Evolutionary conservation across 129 eudicot genomes (phyloP).

Genomic region (Lactuca saligna): DNA sequence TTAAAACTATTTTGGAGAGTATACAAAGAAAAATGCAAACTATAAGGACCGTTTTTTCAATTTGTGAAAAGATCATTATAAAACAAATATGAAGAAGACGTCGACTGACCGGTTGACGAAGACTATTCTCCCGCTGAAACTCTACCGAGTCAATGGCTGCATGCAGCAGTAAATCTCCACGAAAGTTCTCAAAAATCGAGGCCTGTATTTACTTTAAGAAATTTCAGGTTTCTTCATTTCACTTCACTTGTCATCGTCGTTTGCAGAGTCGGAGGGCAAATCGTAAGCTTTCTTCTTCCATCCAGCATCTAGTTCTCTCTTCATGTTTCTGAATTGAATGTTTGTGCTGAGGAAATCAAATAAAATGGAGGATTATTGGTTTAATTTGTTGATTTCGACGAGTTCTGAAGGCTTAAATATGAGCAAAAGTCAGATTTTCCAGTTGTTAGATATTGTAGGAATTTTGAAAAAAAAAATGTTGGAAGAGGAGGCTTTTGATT

Average conservation of each 20-base stretch:
- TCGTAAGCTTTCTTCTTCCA: conserved; percentile 7
- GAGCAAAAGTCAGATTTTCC: not conserved
- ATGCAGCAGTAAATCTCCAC: not conserved
- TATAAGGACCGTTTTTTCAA: no score
- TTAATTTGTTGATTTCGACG: not conserved
- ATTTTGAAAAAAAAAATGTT: not conserved
- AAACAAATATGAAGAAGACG: not conserved
- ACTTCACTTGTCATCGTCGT: conserved; percentile 2
- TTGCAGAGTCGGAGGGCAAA: conserved; percentile 1
- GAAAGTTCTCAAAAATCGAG: not conserved
- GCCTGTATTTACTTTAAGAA: conserved; percentile 2
- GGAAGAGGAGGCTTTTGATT: no score
- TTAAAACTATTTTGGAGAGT: no score
- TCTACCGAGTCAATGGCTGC: conserved; percentile 20
- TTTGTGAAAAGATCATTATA: not conserved
- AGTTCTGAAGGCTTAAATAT: not conserved
- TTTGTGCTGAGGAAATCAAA: not conserved
- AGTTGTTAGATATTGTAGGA: conserved; percentile 7
- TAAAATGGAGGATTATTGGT: not conserved
- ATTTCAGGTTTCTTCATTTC: conserved; percentile 9
- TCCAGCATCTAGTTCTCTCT: not conserved
- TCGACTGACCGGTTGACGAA: not conserved
- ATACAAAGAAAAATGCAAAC: no score
- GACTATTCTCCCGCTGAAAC: conserved; percentile 13
- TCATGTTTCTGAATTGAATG: conserved; percentile 2